Evolutionary conservation across 106 monocot genomes (phyloP), one percentile per base, ranked within the genome.

Genomic region (Acorus calamus): DNA sequence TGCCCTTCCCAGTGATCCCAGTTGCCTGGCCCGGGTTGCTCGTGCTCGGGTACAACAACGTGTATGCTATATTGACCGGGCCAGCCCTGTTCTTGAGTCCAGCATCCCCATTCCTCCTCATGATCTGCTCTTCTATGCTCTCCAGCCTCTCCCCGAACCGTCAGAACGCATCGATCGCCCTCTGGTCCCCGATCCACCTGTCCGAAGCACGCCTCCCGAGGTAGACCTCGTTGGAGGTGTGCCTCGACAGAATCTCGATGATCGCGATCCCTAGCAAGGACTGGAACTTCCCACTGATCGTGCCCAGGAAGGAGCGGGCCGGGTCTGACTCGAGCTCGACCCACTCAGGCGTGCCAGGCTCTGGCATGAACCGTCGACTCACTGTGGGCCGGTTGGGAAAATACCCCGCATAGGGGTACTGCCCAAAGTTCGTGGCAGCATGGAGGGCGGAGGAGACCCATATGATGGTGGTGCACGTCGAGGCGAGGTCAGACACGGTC

Each of bases 361-460:
- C 64, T 41, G 49, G 64, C 64, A 65, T 65, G 64, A 65, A 65
- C 43, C 41, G 12, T 42, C 64, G 64, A 50, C 64, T 65, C 11
- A 44, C 11, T 48, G 64, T 14, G 4, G 64, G 64, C 4, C 87
- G 77, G 83, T 83, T 83, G 14, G 78, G 77, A 1, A 66, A 69
- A 63, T 44, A 84, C 5, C 87, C 87, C 14, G 87, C 87, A 57
- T 83, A 88, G 47, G 58, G 78, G 44, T 52, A 88, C 59, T 88
- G 87, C 9, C 87, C 87, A 56, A 88, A 88, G 73, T 88, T 88
- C 47, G 81, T 60, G 47, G 87, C 52, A n/a, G 64, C 64, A 50
- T 65, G 64, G 10, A 65, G 64, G 6, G 64, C 64, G 14, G 64
- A 65, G 5, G 50, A 8, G 14, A 65, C 28, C 64, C 64, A 65